Percentiles rank a stretch among this genome's conserved stretches.
Conservation (phyloP, 164 flowering plant species). For the Vitis cinerea region DNA sequence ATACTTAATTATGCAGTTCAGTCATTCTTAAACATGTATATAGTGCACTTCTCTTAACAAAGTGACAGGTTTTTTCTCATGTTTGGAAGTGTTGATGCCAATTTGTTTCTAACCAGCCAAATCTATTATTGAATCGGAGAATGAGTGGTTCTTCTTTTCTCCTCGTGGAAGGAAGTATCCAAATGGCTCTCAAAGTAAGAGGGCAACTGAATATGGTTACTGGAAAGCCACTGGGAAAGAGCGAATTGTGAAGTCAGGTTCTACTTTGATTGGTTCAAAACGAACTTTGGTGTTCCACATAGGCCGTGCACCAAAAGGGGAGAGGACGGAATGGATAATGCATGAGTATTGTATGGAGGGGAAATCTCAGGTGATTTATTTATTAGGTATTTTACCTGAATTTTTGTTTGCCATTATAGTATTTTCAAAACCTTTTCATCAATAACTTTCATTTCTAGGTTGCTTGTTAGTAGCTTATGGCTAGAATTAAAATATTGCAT, state of each 20-base stretch:
- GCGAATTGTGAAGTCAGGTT: slow-evolving; percentile 59
- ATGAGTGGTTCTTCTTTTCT: slow-evolving; percentile 85
- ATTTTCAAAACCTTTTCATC: too few relatives aligned
- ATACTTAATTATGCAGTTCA: too few relatives aligned
- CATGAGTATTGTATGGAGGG: slow-evolving; percentile 67
- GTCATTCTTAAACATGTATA: too few relatives aligned
- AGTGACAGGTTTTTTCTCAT: neutral
- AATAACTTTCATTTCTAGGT: too few relatives aligned
- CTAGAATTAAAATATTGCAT: too few relatives aligned
- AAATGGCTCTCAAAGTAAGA: slow-evolving; percentile 71
- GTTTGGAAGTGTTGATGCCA: slow-evolving; percentile 15
- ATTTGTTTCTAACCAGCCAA: slow-evolving; percentile 39
- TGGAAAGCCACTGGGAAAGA: slow-evolving; percentile 93
- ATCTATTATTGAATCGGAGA: slow-evolving; percentile 62
- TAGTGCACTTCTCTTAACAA: neutral
- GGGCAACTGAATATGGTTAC: slow-evolving; percentile 70
- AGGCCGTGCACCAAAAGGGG: slow-evolving; percentile 87
- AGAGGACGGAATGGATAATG: slow-evolving; percentile 88
- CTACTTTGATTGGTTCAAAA: slow-evolving; percentile 65
- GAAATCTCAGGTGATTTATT: slow-evolving; percentile 37
- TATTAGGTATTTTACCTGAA: too few relatives aligned
- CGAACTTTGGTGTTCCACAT: slow-evolving; percentile 80
- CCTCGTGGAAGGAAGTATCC: slow-evolving; percentile 81
- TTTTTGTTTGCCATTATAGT: too few relatives aligned
- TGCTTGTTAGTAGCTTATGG: too few relatives aligned